Percentiles rank a stretch among this genome's conserved stretches.
Conservation (phyloP, 2,329 filamentous ascomycete genomes). For the Parascedosporium putredinis region DNA sequence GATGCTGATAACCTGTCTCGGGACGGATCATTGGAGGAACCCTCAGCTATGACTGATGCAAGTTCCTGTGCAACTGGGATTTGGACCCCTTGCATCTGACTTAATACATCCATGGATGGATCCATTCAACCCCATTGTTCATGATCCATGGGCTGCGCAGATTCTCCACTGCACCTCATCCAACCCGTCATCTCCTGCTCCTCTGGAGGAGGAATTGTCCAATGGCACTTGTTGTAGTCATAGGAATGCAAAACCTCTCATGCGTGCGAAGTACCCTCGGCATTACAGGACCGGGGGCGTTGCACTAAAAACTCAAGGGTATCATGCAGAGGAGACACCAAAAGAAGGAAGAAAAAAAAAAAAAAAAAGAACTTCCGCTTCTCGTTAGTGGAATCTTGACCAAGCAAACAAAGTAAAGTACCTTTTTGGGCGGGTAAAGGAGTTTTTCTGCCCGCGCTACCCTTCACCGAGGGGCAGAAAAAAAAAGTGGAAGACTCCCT, state of each 20-base stretch:
- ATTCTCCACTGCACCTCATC: not conserved
- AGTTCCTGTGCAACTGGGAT: too few species aligned
- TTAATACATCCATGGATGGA: too few species aligned
- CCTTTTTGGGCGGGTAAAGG: not conserved
- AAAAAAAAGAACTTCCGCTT: not conserved
- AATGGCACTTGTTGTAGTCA: slow-evolving; percentile 1
- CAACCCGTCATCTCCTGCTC: not conserved
- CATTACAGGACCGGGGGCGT: not conserved
- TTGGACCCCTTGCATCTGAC: not conserved
- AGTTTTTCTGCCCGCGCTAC: slow-evolving; percentile 1
- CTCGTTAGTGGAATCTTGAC: not conserved
- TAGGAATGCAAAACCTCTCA: not conserved
- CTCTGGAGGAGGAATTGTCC: not conserved
- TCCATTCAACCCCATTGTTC: too few species aligned
- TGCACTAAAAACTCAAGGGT: not conserved
- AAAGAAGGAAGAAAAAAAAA: not conserved
- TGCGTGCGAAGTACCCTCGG: not conserved
- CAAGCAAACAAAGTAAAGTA: not conserved
- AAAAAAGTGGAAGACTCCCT: too few species aligned
- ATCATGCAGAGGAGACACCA: not conserved
- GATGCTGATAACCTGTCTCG: too few species aligned
- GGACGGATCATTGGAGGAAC: too few species aligned
- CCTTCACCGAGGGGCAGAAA: slow-evolving; percentile 16
- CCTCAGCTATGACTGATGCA: too few species aligned
- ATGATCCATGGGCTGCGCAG: not conserved